Conservation (phyloP, 345 rosid species). For the Alliaria petiolata region DNA sequence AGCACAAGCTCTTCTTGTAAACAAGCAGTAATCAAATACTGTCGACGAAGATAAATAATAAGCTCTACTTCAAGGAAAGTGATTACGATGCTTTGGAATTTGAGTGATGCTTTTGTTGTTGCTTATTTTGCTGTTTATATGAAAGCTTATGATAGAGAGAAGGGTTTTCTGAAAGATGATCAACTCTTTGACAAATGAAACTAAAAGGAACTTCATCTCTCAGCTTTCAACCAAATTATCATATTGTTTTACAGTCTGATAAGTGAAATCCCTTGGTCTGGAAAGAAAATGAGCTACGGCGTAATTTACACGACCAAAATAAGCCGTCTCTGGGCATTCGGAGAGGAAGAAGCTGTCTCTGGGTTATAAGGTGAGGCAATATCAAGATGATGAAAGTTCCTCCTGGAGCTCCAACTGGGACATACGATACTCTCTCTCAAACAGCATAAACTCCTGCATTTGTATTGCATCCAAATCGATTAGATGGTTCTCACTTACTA, state of each 20-base stretch:
- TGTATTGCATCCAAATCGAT: constrained; percentile 13
- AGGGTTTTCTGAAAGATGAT: not conserved
- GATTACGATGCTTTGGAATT: not conserved
- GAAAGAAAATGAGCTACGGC: not conserved
- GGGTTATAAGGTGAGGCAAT: constrained; percentile 7
- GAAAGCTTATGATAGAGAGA: not conserved
- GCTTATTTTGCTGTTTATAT: not conserved
- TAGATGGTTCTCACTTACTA: not conserved
- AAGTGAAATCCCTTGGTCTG: not conserved
- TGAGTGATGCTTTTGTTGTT: not conserved
- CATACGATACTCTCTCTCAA: constrained; percentile 80
- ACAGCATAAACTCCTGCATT: constrained; percentile 74
- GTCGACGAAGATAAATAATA: no score
- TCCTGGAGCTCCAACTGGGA: constrained; percentile 72
- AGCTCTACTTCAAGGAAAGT: no score
- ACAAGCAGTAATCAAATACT: no score
- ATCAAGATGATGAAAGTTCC: constrained; percentile 35
- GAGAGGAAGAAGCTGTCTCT: not conserved
- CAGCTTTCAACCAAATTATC: not conserved
- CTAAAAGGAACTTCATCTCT: constrained; percentile 4
- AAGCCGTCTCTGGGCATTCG: not conserved
- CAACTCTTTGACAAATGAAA: not conserved
- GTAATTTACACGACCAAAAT: constrained; percentile 10
- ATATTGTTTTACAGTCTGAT: constrained; percentile 2
- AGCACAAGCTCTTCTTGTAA: no score